phyloP scores from a whole-genome alignment of 2,329 filamentous ascomycete species.

The Aspergillaceae sp. region DNA sequence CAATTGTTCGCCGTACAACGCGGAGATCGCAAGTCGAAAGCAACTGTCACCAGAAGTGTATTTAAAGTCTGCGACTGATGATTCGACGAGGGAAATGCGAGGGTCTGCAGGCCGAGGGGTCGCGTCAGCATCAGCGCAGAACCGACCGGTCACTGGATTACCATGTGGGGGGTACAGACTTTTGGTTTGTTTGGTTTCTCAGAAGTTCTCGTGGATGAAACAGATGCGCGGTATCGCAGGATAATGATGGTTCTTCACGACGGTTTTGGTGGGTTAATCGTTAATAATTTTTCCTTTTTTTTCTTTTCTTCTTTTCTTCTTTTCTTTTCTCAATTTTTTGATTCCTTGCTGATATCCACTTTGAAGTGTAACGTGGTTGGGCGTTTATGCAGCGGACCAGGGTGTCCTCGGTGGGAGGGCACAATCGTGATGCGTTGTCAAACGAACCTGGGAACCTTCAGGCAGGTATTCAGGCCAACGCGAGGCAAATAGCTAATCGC shows the following conservation, averaged over 20 bases:
- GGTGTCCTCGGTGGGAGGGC: constrained; percentile 26
- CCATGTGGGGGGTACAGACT: constrained; percentile 12
- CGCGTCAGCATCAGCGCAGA: constrained; percentile 39
- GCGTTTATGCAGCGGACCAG: constrained; percentile 36
- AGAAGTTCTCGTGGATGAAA: constrained; percentile 9
- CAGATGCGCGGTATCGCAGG: constrained; percentile 6
- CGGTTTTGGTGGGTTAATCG: too few species aligned
- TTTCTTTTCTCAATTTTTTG: constrained; percentile 22
- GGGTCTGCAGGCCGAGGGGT: constrained; percentile 32
- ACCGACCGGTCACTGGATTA: constrained; percentile 35
- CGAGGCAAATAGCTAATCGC: constrained; percentile 7
- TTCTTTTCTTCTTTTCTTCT: constrained; percentile 23
- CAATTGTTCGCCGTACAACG: constrained; percentile 1
- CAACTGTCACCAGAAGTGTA: constrained; percentile 15
- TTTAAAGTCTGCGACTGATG: constrained; percentile 21
- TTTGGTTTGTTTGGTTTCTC: constrained; percentile 9
- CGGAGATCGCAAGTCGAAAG: constrained; percentile 17
- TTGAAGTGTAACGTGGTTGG: constrained; percentile 36
- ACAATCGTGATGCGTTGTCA: constrained; percentile 37
- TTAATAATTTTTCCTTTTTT: constrained; percentile 6
- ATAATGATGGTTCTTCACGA: too few species aligned
- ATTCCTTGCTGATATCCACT: constrained; percentile 21
- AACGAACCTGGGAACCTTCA: constrained; percentile 16
- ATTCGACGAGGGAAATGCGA: constrained; percentile 34
- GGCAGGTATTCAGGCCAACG: constrained; percentile 22